phyloP scores from a whole-genome alignment of 2,329 filamentous ascomycete genomes.

The Lasiodiplodia gonubiensis region DNA sequence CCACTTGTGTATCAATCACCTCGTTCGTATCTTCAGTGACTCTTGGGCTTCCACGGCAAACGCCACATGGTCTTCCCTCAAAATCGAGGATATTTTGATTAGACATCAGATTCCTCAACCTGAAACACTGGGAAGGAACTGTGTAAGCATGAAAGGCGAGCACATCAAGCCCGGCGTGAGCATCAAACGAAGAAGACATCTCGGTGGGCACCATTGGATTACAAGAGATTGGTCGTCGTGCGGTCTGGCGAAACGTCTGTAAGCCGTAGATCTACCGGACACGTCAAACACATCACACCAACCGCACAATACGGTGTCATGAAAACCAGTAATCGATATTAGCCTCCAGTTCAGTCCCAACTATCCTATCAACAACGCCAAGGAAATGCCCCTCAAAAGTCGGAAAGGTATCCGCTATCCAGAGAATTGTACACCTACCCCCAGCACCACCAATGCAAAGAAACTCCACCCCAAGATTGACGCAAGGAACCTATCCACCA shows the following conservation, averaged over 20 bases:
- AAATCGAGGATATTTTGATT: too few relatives aligned
- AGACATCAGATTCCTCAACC: too few relatives aligned
- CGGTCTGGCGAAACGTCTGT: too few relatives aligned
- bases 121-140: too few relatives aligned
- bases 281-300: not conserved
- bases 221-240: too few relatives aligned
- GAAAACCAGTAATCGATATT: not conserved
- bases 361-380: not conserved
- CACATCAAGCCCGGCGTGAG: too few relatives aligned
- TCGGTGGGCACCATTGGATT: too few relatives aligned
- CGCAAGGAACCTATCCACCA: not conserved
- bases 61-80: rapidly evolving
- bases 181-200: too few relatives aligned
- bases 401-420: not conserved
- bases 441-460: not conserved
- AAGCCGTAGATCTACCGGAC: too few relatives aligned
- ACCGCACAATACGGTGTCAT: not conserved
- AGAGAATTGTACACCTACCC: not conserved
- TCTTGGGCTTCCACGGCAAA: rapidly evolving
- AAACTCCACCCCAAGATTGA: not conserved
- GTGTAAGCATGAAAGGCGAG: too few relatives aligned
- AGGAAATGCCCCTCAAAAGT: not conserved
- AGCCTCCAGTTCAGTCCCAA: not conserved
- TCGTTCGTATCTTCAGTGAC: too few relatives aligned
- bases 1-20: too few relatives aligned